Base-by-base conservation (phyloP, 768 basidiomycete genomes). In the Kwoniella shandongensis region DNA sequence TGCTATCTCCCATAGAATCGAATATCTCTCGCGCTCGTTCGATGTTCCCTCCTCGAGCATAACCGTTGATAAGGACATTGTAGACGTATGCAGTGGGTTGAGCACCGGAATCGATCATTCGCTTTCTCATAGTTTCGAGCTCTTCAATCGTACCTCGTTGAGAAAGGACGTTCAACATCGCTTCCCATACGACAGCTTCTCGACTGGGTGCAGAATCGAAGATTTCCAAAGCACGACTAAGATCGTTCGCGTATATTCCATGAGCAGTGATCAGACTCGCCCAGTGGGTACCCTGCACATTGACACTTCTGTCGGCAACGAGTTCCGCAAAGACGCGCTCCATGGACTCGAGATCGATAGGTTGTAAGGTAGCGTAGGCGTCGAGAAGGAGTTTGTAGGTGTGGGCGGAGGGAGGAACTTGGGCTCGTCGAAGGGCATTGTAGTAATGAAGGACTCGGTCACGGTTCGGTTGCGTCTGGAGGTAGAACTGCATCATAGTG, bases 361-460 rank as follows among this genome's bases (percentile, higher is more conserved):
- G 93, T 63, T 90, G 87, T 40, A 94, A 84, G 1, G 84, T 79
- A 12, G 91, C 91, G 74, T 92, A 91, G 0, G 86, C 84, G 66
- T 98, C 94, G 44, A 98, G 81, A 44, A 98, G 83, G 35, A 97
- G 82, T 87, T 97, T 98, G 81, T 94, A 99, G 10, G 94, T 97
- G 76, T 98, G 89, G 5, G 86, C 85, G 2, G 90, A 88, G 15
- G 93, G 91, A 3, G 78, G 67, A 23, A 98, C 85, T 0, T 80
- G 77, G 3, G 82, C 85, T 26, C 75, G 72, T 32, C 79, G 74
- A 76, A 99, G 80, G 68, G 83, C 80, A 45, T 87, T 72, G 75
- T 88, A 88, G 74, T 86, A 98, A 65, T 83, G 80, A 25, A 97
- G 77, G 17, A 87, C 88, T 44, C 85, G 82, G 25, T 82, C 82